Base-by-base conservation (phyloP, 495 filamentous ascomycete genomes). In the Apiosordaria backusii region DNA sequence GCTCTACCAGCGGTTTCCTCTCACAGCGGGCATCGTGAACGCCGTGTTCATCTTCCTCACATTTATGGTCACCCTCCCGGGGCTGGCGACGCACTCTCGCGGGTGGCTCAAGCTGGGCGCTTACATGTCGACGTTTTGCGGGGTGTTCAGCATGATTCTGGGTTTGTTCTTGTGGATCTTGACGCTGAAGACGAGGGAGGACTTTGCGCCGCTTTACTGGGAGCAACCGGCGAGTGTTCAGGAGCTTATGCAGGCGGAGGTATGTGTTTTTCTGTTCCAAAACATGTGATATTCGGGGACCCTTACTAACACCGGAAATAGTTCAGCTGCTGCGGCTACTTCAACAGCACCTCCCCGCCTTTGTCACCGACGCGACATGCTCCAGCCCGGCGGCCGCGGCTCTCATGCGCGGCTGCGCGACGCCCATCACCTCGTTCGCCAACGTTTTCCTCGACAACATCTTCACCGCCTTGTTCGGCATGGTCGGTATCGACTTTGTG, bases 271-370 rank as follows among this genome's bases (percentile, higher is more conserved):
- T 16, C 19, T 58, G 57, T 64, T 63, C 26, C 22, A 29, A 29
- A 57, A 40, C 19, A 22, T 24, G 4, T 57, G 5, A 57, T 21
- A 57, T n/a, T 57, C 18, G 18, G 7, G 16, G 19, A 57, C 19
- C 4, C 16, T 57, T 21, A 67, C 69, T 74, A 70, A 77, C 73
- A 50, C 64, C 19, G 13, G 26, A 21, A 53, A 63, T 69, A 90
- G 87, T 91, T 92, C 75, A 76, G 81, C 63, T 92, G 90, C 85
- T 92, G 90, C 69, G 90, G 90, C 50, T 92, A 90, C 77, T 71
- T 82, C 63, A 90, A 90, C 78, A 83, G 78, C 72, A 86, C 87
- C 22, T 82, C 84, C 7, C 87, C 22, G 81, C 82, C 52, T 92
- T 90, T 77, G 76, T 87, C 27, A 81, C 78, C 23, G 87, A 91